These are phyloP conservation scores for Alternaria panax DNA, from an alignment of 2,329 filamentous ascomycete genomes.

Conservation along the genomic window DNA sequence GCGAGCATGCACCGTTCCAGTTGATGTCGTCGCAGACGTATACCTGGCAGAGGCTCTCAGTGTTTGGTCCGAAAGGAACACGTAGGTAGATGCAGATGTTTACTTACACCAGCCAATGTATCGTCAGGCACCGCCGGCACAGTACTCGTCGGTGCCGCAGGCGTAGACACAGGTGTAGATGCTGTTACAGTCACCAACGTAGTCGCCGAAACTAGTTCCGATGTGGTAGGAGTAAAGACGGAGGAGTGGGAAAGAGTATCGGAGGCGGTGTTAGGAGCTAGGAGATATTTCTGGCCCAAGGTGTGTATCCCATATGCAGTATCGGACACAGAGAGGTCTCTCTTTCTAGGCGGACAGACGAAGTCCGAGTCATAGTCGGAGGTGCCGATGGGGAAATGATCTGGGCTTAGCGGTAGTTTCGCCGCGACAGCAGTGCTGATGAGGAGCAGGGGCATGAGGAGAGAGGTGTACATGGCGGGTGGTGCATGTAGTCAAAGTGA, in stretches of 20 bases:
- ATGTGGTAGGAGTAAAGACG: not conserved
- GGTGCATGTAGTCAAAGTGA: not conserved
- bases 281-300: not conserved
- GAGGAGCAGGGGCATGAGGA: constrained; percentile 14
- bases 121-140: not conserved
- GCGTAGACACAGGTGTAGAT: not conserved
- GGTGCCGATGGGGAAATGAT: not conserved
- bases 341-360: not conserved
- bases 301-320: not conserved
- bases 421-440: constrained; percentile 8
- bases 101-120: not conserved
- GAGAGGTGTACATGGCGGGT: constrained; percentile 15
- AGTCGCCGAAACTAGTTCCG: not conserved
- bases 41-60: constrained; percentile 21
- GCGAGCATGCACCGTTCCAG: constrained; percentile 33
- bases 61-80: not conserved
- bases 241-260: not conserved
- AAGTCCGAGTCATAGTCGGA: not conserved
- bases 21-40: constrained; percentile 34
- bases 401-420: not conserved
- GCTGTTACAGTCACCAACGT: not conserved
- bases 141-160: not conserved
- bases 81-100: not conserved
- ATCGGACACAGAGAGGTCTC: not conserved
- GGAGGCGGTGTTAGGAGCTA: not conserved